These are phyloP conservation scores for Oemleria cerasiformis DNA, from an alignment of 306 rosid genomes.

Conservation along the genomic window DNA sequence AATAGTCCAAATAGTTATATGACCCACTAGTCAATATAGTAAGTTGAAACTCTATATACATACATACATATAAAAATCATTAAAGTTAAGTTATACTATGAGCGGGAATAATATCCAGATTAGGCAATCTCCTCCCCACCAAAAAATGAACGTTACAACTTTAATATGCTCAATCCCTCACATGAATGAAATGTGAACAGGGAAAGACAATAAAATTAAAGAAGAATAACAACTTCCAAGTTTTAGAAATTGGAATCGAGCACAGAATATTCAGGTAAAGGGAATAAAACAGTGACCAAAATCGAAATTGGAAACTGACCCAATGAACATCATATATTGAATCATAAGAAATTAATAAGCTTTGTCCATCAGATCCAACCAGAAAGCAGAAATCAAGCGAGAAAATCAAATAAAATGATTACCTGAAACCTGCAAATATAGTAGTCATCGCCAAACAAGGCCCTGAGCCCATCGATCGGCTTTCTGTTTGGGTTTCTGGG, in stretches of 20 bases:
- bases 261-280: background rate
- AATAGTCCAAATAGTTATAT: too few relatives aligned
- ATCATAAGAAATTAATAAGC: background rate
- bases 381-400: background rate
- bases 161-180: background rate
- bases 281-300: background rate
- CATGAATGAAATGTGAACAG: background rate
- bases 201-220: background rate
- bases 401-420: background rate
- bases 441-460: conserved; percentile 20
- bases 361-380: background rate
- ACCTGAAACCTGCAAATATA: conserved; percentile 16
- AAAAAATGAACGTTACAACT: background rate
- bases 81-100: background rate
- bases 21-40: too few relatives aligned
- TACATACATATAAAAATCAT: background rate
- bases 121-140: background rate
- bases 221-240: background rate
- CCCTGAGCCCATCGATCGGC: conserved; percentile 15
- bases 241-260: background rate
- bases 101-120: background rate
- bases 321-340: background rate
- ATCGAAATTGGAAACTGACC: background rate
- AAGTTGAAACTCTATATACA: too few relatives aligned
- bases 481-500: conserved; percentile 31